Percentiles rank a stretch among this genome's conserved stretches.
Evolutionary conservation across 345 rosid genomes (phyloP).

Genomic region (Sonneratia alba): DNA sequence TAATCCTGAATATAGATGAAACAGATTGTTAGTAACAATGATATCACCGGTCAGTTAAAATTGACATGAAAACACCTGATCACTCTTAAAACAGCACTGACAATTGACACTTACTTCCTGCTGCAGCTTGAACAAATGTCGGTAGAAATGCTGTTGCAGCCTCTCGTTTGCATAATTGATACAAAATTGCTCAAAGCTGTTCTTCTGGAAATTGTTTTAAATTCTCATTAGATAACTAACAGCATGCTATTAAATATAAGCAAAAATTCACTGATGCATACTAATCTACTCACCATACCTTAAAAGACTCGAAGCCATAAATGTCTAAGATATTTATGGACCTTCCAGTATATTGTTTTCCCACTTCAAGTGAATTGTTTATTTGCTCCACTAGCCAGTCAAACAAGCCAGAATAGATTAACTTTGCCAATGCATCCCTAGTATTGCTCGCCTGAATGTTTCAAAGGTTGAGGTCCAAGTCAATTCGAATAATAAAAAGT

Average conservation of each 20-base stretch:
- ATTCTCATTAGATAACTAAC: neutral
- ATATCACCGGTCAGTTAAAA: neutral
- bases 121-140: constrained; percentile 84
- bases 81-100: neutral
- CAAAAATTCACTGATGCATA: neutral
- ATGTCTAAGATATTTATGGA: constrained; percentile 93
- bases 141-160: constrained; percentile 87
- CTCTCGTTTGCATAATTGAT: constrained; percentile 98
- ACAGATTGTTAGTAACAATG: constrained; percentile 6
- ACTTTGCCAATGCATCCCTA: constrained; percentile 90
- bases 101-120: constrained; percentile 50
- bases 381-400: constrained; percentile 86
- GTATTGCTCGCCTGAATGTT: constrained; percentile 57
- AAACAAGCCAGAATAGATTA: constrained; percentile 70
- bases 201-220: constrained; percentile 49
- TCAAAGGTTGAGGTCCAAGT: constrained; percentile 2
- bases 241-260: neutral
- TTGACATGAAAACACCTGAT: neutral
- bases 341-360: constrained; percentile 40
- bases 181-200: constrained; percentile 93
- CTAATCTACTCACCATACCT: constrained; percentile 31
- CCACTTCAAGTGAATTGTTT: constrained; percentile 57
- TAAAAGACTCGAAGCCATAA: constrained; percentile 88
- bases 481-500: neutral
- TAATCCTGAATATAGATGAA: constrained; percentile 75